Evolutionary conservation across 108 stramenopile genomes (phyloP).

Genomic region (Nitzschia sp.): DNA sequence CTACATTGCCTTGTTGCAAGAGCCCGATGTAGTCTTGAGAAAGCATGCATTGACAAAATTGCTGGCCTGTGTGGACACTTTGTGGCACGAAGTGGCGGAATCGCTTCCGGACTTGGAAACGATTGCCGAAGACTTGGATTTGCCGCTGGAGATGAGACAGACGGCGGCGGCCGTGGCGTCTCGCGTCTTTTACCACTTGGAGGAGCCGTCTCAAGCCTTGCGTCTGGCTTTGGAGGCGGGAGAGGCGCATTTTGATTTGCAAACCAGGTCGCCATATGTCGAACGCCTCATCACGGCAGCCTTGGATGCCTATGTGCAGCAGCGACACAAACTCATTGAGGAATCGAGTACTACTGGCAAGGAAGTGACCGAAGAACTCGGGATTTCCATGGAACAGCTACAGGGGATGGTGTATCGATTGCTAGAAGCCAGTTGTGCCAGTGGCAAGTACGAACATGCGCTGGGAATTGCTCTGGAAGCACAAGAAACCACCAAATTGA

Average conservation of each 20-base stretch:
- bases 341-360: slow-evolving; percentile 29
- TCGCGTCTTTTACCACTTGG: slow-evolving; percentile 96
- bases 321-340: slow-evolving; percentile 41
- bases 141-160: slow-evolving; percentile 49
- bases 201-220: slow-evolving; percentile 96
- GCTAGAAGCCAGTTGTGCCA: slow-evolving; percentile 90
- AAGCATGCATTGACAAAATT: slow-evolving; percentile 64
- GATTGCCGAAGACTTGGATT: slow-evolving; percentile 70
- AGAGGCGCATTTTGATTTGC: slow-evolving; percentile 78
- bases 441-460: slow-evolving; percentile 88
- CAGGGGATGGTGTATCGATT: slow-evolving; percentile 88
- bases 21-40: slow-evolving; percentile 56
- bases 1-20: slow-evolving; percentile 74
- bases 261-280: slow-evolving; percentile 62
- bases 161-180: slow-evolving; percentile 92
- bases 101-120: slow-evolving; percentile 79
- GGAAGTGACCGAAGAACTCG: slow-evolving; percentile 37
- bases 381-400: slow-evolving; percentile 85
- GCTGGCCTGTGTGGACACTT: slow-evolving; percentile 64
- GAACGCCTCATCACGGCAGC: slow-evolving; percentile 77
- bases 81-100: slow-evolving; percentile 89
- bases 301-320: slow-evolving; percentile 73
- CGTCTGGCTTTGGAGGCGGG: slow-evolving; percentile 89
- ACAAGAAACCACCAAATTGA: slow-evolving; percentile 53
- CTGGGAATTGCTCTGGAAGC: slow-evolving; percentile 97